A percentile compares a stretch with the other conserved stretches of the same genome.
These are phyloP conservation scores for Fusarium sp. DNA, from an alignment of 2,329 filamentous ascomycete genomes.

Conservation along the genomic window DNA sequence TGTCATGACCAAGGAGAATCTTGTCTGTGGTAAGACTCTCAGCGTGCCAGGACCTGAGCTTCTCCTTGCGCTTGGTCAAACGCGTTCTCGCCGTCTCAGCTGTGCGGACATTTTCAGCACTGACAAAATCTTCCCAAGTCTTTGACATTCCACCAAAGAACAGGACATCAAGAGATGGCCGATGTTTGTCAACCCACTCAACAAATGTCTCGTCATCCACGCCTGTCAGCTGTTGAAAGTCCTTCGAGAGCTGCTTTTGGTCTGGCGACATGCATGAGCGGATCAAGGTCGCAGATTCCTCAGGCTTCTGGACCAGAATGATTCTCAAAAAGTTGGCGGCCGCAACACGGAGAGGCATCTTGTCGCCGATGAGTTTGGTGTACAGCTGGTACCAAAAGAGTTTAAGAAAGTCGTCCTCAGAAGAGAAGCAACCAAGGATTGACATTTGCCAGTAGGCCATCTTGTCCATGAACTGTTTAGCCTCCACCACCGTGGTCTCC, in stretches of 20 bases:
- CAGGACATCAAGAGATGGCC: conserved; percentile 82
- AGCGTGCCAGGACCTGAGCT: conserved; percentile 83
- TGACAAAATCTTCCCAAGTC: conserved; percentile 90
- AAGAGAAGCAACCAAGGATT: conserved; percentile 82
- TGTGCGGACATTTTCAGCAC: conserved; percentile 84
- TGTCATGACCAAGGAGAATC: conserved; percentile 84
- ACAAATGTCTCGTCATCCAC: conserved; percentile 92
- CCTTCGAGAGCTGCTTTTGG: conserved; percentile 79
- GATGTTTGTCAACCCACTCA: conserved; percentile 88
- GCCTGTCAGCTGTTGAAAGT: conserved; percentile 88
- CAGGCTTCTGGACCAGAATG: conserved; percentile 92
- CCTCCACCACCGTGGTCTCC: conserved; percentile 71
- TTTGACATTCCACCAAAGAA: conserved; percentile 88
- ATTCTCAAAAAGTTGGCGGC: conserved; percentile 93
- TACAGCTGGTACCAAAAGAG: conserved; percentile 96
- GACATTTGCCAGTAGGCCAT: conserved; percentile 97
- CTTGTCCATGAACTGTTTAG: conserved; percentile 83
- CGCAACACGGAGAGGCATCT: conserved; percentile 77
- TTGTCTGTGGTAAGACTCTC: conserved; percentile 80
- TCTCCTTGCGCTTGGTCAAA: conserved; percentile 84
- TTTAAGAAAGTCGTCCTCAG: conserved; percentile 86
- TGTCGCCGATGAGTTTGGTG: conserved; percentile 83
- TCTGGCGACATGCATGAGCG: conserved; percentile 79
- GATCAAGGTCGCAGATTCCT: conserved; percentile 83
- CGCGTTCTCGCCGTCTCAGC: conserved; percentile 81